These are phyloP conservation scores for Cucumis melo DNA, from an alignment of 306 rosid genomes.

Conservation along the genomic window DNA sequence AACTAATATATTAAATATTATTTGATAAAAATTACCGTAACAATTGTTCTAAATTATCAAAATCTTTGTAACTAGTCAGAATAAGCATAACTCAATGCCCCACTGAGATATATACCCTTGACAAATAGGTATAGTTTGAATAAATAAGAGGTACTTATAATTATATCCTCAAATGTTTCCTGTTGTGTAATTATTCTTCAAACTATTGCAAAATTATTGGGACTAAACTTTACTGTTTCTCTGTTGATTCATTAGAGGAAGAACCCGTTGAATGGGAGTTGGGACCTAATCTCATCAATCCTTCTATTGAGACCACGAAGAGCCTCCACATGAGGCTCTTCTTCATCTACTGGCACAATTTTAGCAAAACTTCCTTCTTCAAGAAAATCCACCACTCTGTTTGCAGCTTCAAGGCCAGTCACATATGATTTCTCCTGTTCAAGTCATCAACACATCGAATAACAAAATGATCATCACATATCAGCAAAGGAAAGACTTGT, in stretches of 20 bases:
- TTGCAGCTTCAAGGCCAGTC: conserved; percentile 52
- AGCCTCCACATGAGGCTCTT: conserved; percentile 41
- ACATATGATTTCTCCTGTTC: conserved; percentile 46
- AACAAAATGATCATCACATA: not conserved
- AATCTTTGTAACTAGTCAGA: too few species aligned
- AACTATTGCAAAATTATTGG: not conserved
- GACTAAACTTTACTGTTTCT: not conserved
- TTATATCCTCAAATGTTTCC: not conserved
- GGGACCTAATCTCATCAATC: conserved; percentile 25
- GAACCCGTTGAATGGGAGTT: conserved; percentile 27
- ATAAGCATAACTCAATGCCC: too few species aligned
- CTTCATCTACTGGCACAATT: conserved; percentile 33
- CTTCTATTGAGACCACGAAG: conserved; percentile 34
- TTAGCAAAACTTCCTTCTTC: conserved; percentile 49
- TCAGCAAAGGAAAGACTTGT: not conserved
- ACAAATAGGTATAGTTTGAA: too few species aligned
- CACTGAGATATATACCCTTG: too few species aligned
- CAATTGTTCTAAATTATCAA: too few species aligned
- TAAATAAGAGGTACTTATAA: too few species aligned
- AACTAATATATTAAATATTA: too few species aligned
- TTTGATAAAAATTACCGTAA: too few species aligned
- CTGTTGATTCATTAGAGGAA: conserved; percentile 13
- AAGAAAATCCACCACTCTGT: conserved; percentile 29
- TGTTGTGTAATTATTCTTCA: not conserved
- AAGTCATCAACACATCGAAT: not conserved